Evolutionary conservation across 148 eudicot species (phyloP).

Genomic region (Cornus kousa): DNA sequence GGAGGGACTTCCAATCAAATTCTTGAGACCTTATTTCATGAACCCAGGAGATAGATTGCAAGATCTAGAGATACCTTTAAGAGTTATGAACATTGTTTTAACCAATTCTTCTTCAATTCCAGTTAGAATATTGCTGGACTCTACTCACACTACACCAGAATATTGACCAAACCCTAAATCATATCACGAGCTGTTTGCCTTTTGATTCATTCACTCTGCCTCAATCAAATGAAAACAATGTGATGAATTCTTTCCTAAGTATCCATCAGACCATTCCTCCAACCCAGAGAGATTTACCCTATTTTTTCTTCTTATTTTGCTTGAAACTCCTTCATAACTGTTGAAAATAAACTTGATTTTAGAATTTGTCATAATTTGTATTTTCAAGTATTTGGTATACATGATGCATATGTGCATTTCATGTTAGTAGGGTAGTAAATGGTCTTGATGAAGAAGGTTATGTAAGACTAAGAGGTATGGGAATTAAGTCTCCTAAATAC

Average conservation of each 20-base stretch:
- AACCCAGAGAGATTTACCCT: slow-evolving; percentile 40
- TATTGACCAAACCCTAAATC: slow-evolving; percentile 28
- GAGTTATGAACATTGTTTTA: slow-evolving; percentile 68
- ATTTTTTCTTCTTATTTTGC: slow-evolving; percentile 70
- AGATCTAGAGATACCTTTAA: slow-evolving; percentile 46
- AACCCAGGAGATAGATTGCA: slow-evolving; percentile 58
- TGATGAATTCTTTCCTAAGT: slow-evolving; percentile 32
- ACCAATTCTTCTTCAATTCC: slow-evolving; percentile 29
- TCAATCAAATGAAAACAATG: slow-evolving; percentile 40
- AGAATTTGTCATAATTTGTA: no score
- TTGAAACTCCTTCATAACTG: slow-evolving; percentile 46
- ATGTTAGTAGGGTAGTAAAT: no score
- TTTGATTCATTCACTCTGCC: slow-evolving; percentile 44
- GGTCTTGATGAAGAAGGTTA: no score
- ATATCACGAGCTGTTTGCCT: slow-evolving; percentile 28
- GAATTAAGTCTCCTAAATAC: no score
- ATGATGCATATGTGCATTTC: no score
- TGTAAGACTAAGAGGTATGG: no score
- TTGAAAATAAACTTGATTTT: no score
- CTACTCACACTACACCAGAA: slow-evolving; percentile 27
- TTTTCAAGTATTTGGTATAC: no score
- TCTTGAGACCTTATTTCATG: slow-evolving; percentile 36
- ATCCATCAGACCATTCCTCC: slow-evolving; percentile 40
- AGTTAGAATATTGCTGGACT: slow-evolving; percentile 15
- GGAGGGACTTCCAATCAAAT: slow-evolving; percentile 54